These are phyloP conservation scores for Clarireedia paspali DNA, from an alignment of 2,329 filamentous ascomycete species.

Conservation along the genomic window DNA sequence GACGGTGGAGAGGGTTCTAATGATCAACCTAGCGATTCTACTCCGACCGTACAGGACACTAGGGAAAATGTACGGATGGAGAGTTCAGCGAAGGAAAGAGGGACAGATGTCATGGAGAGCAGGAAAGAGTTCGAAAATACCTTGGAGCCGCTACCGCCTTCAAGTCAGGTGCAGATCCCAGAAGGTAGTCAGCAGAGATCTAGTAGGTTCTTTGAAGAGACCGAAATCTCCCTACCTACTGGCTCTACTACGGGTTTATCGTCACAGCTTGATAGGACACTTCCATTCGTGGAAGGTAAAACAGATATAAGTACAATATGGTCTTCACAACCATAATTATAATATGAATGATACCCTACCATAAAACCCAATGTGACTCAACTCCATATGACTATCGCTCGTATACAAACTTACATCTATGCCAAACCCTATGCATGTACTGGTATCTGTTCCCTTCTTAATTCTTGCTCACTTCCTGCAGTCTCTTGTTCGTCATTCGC, in stretches of 20 bases:
- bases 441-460: constrained; percentile 14
- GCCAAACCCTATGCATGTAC: constrained; percentile 6
- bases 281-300: not conserved
- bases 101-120: not conserved
- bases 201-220: not conserved
- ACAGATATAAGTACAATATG: not conserved
- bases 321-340: not conserved
- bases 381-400: not conserved
- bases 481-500: not conserved
- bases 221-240: not conserved
- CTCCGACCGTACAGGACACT: no score
- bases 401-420: not conserved
- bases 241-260: not conserved
- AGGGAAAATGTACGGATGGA: not conserved
- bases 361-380: not conserved
- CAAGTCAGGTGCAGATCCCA: not conserved
- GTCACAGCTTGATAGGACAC: not conserved
- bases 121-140: not conserved
- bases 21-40: not conserved
- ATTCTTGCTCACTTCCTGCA: constrained; percentile 8
- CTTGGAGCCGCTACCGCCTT: no score
- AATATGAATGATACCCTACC: not conserved
- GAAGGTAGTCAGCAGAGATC: not conserved
- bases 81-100: not conserved
- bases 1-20: not conserved